Conservation (phyloP, 2,329 filamentous ascomycete species). For the Knufia fluminis region DNA sequence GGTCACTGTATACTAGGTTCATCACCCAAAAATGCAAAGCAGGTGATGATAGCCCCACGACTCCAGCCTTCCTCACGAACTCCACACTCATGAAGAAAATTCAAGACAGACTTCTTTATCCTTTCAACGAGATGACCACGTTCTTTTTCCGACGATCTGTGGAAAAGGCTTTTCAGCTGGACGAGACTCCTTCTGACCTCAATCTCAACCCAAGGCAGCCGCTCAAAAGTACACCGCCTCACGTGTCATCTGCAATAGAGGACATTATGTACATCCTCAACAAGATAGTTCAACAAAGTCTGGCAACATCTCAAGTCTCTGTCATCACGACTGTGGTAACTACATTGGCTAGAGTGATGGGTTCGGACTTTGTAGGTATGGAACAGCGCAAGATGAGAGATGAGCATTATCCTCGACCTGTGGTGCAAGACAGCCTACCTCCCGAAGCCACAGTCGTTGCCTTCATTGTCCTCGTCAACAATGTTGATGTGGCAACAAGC, state of each 20-base stretch:
- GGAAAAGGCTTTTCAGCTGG: constrained; percentile 93
- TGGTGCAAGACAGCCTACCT: constrained; percentile 69
- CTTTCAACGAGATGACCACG: constrained; percentile 85
- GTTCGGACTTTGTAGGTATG: constrained; percentile 90
- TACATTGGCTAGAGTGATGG: constrained; percentile 68
- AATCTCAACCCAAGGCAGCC: constrained; percentile 64
- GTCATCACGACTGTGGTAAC: constrained; percentile 72
- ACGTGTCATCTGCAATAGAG: constrained; percentile 90
- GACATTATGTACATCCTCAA: constrained; percentile 99
- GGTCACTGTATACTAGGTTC: constrained; percentile 88
- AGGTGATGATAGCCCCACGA: constrained; percentile 47
- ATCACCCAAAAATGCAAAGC: constrained; percentile 73
- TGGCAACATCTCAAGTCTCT: constrained; percentile 74
- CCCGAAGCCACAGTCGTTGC: constrained; percentile 80
- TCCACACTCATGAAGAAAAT: constrained; percentile 78
- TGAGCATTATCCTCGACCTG: constrained; percentile 77
- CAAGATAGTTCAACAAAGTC: constrained; percentile 73
- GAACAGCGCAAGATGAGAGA: constrained; percentile 96
- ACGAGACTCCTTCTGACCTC: constrained; percentile 74
- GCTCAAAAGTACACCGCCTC: constrained; percentile 69
- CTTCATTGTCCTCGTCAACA: constrained; percentile 92
- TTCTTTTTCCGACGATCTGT: constrained; percentile 96
- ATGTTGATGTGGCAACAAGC: constrained; percentile 82
- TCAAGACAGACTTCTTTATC: constrained; percentile 59
- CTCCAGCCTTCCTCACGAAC: constrained; percentile 66